Conservation (phyloP, 2,329 filamentous ascomycete species). For the Beauveria scarabaeidicola region DNA sequence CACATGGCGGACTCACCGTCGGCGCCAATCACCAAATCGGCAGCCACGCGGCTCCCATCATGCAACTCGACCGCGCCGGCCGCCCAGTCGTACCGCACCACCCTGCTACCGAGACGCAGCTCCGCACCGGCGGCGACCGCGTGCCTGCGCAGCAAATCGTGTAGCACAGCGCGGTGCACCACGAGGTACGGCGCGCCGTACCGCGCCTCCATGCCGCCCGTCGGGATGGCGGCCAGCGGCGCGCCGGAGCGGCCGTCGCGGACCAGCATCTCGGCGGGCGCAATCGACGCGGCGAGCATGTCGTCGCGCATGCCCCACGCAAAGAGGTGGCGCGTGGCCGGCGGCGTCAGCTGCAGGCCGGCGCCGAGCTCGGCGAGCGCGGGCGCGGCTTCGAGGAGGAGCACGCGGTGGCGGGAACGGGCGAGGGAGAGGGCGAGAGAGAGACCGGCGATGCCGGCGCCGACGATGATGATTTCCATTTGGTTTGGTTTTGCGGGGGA, state of each 20-base stretch:
- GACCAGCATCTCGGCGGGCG: conserved; percentile 17
- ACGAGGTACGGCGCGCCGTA: conserved; percentile 26
- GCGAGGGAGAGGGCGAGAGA: conserved; percentile 30
- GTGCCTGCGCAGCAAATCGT: conserved; percentile 22
- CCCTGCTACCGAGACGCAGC: conserved; percentile 18
- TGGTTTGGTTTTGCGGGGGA: not conserved
- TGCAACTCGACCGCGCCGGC: conserved; percentile 16
- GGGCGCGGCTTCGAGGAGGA: conserved; percentile 39
- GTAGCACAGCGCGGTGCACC: conserved; percentile 28
- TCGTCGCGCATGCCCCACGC: conserved; percentile 21
- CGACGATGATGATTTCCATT: conserved; percentile 29
- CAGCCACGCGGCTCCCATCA: conserved; percentile 17
- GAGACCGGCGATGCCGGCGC: conserved; percentile 37
- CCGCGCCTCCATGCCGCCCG: conserved; percentile 16
- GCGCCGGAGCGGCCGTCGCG: conserved; percentile 19
- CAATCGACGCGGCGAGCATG: conserved; percentile 14
- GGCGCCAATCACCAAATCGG: conserved; percentile 27
- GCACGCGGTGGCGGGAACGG: conserved; percentile 34
- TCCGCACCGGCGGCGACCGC: conserved; percentile 19
- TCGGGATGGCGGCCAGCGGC: conserved; percentile 14
- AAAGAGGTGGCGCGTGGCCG: conserved; percentile 22
- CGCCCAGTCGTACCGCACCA: conserved; percentile 17
- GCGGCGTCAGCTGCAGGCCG: conserved; percentile 25
- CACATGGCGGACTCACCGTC: conserved; percentile 24
- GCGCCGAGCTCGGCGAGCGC: conserved; percentile 31